Evolutionary conservation across 148 eudicot species (phyloP).

Genomic region (Vaccinium vitisidaea): DNA sequence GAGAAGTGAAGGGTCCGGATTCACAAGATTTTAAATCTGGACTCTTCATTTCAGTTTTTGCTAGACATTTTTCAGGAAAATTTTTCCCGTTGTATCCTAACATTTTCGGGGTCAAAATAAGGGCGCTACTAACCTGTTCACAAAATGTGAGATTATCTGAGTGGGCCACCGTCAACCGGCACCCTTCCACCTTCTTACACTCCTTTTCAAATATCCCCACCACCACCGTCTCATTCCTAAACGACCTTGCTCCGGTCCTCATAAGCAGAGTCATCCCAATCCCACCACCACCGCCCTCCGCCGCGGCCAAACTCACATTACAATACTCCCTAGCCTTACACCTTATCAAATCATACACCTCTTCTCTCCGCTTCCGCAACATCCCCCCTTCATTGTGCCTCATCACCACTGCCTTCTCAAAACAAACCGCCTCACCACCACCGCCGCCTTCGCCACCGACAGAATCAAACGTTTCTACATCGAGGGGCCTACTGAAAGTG

Average conservation of each 20-base stretch:
- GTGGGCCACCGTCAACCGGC: conserved; percentile 46
- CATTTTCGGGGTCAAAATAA: too few relatives aligned
- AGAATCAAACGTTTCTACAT: conserved; percentile 37
- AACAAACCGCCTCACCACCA: conserved; percentile 37
- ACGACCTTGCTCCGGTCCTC: conserved; percentile 71
- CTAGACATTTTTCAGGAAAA: too few relatives aligned
- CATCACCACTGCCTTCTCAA: conserved; percentile 73
- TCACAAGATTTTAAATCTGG: too few relatives aligned
- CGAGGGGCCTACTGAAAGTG: conserved; percentile 40
- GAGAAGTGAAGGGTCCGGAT: too few relatives aligned
- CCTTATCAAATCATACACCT: conserved; percentile 56
- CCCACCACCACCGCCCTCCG: conserved; percentile 3
- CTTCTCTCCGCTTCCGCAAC: conserved; percentile 52
- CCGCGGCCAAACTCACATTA: conserved; percentile 21
- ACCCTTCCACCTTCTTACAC: conserved; percentile 31
- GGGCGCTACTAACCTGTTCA: conserved; percentile 48
- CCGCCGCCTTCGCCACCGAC: neutral
- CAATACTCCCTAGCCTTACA: conserved; percentile 60
- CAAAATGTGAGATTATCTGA: conserved; percentile 69
- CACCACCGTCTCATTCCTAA: conserved; percentile 52
- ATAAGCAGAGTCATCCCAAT: conserved; percentile 56
- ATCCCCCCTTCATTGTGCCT: conserved; percentile 72
- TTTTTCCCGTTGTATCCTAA: too few relatives aligned
- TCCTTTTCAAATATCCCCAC: conserved; percentile 33
- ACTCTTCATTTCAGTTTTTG: too few relatives aligned